phyloP scores from a whole-genome alignment of 768 basidiomycete species.

The Termitomyces sp. region DNA sequence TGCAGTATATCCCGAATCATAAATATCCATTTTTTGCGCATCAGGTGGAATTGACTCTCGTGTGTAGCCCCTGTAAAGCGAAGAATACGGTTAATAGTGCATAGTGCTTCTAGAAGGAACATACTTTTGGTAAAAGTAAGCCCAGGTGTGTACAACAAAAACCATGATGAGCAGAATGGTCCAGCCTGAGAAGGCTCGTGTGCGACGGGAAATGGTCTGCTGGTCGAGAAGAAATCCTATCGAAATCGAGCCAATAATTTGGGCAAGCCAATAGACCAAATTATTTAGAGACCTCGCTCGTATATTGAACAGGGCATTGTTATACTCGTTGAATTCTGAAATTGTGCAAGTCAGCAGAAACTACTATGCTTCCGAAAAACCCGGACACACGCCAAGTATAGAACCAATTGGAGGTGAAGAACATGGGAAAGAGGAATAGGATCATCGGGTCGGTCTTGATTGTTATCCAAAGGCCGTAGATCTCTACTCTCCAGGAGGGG shows the following conservation, averaged over 20 bases:
- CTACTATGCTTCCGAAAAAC: neutral
- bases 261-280: slow-evolving; percentile 75
- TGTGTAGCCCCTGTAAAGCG: slow-evolving; percentile 48
- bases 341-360: neutral
- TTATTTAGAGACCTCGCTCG: slow-evolving; percentile 75
- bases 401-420: slow-evolving; percentile 82
- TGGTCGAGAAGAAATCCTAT: slow-evolving; percentile 72
- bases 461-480: slow-evolving; percentile 65
- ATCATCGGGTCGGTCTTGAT: slow-evolving; percentile 70
- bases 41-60: slow-evolving; percentile 41
- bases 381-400: slow-evolving; percentile 74
- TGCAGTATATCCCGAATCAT: slow-evolving; percentile 49
- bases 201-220: slow-evolving; percentile 50
- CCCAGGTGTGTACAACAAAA: slow-evolving; percentile 73
- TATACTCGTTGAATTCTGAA: slow-evolving; percentile 76
- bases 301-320: slow-evolving; percentile 77
- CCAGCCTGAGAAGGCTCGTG: slow-evolving; percentile 74
- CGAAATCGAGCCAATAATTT: slow-evolving; percentile 69
- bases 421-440: slow-evolving; percentile 79
- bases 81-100: slow-evolving; percentile 11
- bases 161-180: slow-evolving; percentile 56
- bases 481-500: slow-evolving; percentile 76
- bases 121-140: slow-evolving; percentile 70
- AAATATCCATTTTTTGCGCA: slow-evolving; percentile 55
- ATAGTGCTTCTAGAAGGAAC: neutral